phyloP scores from a whole-genome alignment of 768 basidiomycete genomes.

The Russula olivacea region DNA sequence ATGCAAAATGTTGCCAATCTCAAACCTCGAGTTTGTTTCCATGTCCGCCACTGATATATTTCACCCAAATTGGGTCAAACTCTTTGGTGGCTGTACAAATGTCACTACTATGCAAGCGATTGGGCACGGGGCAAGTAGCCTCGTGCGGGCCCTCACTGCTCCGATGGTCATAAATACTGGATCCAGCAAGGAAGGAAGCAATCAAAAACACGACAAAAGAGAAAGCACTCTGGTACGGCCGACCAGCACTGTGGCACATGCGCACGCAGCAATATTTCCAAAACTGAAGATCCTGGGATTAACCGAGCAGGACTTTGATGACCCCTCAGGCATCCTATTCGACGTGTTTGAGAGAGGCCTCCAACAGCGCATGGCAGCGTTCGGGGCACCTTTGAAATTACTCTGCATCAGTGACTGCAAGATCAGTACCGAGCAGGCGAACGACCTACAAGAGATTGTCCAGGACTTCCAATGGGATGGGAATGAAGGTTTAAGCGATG shows the following conservation, averaged over 20 bases:
- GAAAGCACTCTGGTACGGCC: neutral
- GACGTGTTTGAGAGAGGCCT: neutral
- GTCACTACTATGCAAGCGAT: slow-evolving; percentile 1
- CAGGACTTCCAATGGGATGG: neutral
- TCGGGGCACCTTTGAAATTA: neutral
- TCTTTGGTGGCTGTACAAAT: slow-evolving; percentile 5
- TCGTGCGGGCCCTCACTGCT: slow-evolving; percentile 7
- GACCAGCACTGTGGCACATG: neutral
- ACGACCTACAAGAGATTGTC: neutral
- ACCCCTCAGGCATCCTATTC: neutral
- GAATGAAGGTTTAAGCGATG: no score
- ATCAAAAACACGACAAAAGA: neutral
- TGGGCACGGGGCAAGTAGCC: neutral
- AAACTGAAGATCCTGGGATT: neutral
- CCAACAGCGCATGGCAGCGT: neutral
- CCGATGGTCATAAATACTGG: neutral
- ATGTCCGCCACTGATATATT: neutral
- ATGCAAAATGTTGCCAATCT: slow-evolving; percentile 1
- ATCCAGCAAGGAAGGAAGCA: neutral
- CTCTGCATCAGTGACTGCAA: neutral
- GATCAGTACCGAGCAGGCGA: neutral
- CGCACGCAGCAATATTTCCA: neutral
- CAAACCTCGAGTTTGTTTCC: slow-evolving; percentile 8
- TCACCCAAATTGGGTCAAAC: neutral
- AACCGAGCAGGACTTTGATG: neutral